phyloP scores from a whole-genome alignment of 768 basidiomycete genomes.

The Mycena epipterygia region DNA sequence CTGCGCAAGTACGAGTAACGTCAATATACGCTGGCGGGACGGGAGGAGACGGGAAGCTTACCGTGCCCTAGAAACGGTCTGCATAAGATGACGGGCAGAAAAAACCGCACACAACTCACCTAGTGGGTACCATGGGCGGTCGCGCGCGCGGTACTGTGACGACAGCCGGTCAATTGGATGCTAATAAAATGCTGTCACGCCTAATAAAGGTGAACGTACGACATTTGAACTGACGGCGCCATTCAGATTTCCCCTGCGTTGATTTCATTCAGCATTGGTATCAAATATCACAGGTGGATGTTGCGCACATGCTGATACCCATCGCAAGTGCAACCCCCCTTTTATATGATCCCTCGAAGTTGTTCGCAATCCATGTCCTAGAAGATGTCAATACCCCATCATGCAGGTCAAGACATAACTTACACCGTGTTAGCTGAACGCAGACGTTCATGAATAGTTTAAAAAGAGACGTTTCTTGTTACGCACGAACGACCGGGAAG shows the following conservation, averaged over 20 bases:
- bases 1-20: constrained; percentile 37
- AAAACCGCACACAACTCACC: constrained; percentile 53
- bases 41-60: constrained; percentile 66
- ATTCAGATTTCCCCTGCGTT: constrained; percentile 74
- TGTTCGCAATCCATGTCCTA: constrained; percentile 80
- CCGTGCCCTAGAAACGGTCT: constrained; percentile 54
- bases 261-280: background rate
- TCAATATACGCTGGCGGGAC: no score
- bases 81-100: background rate
- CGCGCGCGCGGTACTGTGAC: constrained; percentile 69
- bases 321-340: constrained; percentile 77
- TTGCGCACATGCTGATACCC: constrained; percentile 67
- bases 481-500: constrained; percentile 66
- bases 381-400: constrained; percentile 6
- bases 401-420: constrained; percentile 31
- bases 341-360: constrained; percentile 82
- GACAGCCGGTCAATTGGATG: background rate
- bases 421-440: constrained; percentile 65
- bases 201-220: constrained; percentile 54
- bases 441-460: background rate
- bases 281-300: no score
- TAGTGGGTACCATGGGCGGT: constrained; percentile 78
- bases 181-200: background rate
- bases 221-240: constrained; percentile 85
- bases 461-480: background rate